Conservation (phyloP, 2,329 filamentous ascomycete genomes). For the Penicillium sp. region DNA sequence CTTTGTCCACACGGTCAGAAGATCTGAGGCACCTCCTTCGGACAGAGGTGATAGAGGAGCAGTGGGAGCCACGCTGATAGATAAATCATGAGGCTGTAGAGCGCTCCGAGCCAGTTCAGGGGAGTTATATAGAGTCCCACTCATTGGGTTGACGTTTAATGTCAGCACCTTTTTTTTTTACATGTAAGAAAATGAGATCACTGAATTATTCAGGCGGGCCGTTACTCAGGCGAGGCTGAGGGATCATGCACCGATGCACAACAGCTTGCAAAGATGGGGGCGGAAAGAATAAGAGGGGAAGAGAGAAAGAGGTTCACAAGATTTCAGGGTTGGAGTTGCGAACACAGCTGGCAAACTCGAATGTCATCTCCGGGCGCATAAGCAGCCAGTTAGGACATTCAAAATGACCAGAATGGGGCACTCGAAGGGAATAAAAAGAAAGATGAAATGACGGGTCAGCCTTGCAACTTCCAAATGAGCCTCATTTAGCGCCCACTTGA, state of each 20-base stretch:
- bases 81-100: constrained; percentile 9
- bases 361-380: background rate
- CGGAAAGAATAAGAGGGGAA: background rate
- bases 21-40: constrained; percentile 10
- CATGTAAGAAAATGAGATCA: background rate
- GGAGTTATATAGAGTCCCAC: constrained; percentile 14
- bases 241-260: constrained; percentile 1
- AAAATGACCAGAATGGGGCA: background rate
- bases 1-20: constrained; percentile 11
- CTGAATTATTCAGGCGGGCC: background rate
- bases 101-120: constrained; percentile 4
- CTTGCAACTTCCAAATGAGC: constrained; percentile 8
- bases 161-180: background rate
- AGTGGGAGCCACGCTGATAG: background rate
- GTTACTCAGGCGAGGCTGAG: background rate
- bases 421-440: constrained; percentile 3
- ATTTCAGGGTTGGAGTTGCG: background rate
- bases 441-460: constrained; percentile 4
- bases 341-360: background rate
- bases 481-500: constrained; percentile 11
- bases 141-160: constrained; percentile 5
- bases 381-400: background rate
- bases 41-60: constrained; percentile 18
- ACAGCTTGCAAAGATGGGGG: constrained; percentile 10
- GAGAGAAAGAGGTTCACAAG: background rate